Conservation (phyloP, 2,329 filamentous ascomycete genomes). For the Claviceps monticola region DNA sequence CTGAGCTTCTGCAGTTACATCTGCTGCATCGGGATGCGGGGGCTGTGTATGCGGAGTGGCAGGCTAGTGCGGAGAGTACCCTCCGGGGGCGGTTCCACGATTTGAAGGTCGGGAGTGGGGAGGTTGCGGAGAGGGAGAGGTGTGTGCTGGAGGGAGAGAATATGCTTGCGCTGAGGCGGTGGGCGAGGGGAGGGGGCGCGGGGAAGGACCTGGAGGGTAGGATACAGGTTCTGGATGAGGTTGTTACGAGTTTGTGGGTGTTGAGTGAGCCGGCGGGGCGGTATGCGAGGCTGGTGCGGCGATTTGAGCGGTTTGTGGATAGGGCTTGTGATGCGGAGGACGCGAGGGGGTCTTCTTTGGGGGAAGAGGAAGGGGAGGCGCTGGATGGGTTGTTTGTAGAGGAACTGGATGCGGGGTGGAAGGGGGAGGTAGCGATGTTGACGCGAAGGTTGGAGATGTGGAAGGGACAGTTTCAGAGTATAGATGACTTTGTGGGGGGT, state of each 20-base stretch:
- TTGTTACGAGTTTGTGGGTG: slow-evolving; percentile 43
- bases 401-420: slow-evolving; percentile 43
- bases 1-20: slow-evolving; percentile 51
- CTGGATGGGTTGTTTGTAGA: slow-evolving; percentile 34
- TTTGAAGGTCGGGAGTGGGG: slow-evolving; percentile 21
- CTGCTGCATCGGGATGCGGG: slow-evolving; percentile 44
- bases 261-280: slow-evolving; percentile 41
- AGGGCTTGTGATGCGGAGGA: slow-evolving; percentile 32
- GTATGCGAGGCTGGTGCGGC: slow-evolving; percentile 38
- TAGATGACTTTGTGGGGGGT: slow-evolving; percentile 20
- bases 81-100: slow-evolving; percentile 32
- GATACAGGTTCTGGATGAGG: slow-evolving; percentile 42
- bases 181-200: slow-evolving; percentile 22
- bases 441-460: slow-evolving; percentile 41
- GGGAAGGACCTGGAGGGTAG: slow-evolving; percentile 34
- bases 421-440: slow-evolving; percentile 40
- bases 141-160: slow-evolving; percentile 37
- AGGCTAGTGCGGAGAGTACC: slow-evolving; percentile 36
- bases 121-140: slow-evolving; percentile 24
- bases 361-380: slow-evolving; percentile 17
- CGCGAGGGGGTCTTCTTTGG: slow-evolving; percentile 24
- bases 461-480: slow-evolving; percentile 30
- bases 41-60: slow-evolving; percentile 34
- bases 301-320: slow-evolving; percentile 47
- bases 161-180: slow-evolving; percentile 35